A percentile compares a stretch with the other conserved stretches of the same genome.
Conservation (phyloP, 306 rosid species). For the peach (Prunus persica) region Prunus_persica_NCBIv2 NC_034016.1:17302501-17303000, state of each 20-base stretch:
- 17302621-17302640: too few relatives aligned
- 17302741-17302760: too few relatives aligned
- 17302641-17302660: too few relatives aligned
- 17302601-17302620: too few relatives aligned
- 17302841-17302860: conserved; percentile 32
- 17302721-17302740: too few relatives aligned
- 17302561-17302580: not conserved
- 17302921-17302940: conserved; percentile 22
- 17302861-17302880: conserved; percentile 24
- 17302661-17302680: too few relatives aligned
- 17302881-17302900: conserved; percentile 26
- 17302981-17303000: conserved; percentile 4
- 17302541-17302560: not conserved
- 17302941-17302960: not conserved
- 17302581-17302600: too few relatives aligned
- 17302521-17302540: conserved; percentile 7
- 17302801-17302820: not conserved
- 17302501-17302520: conserved; percentile 15
- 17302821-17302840: conserved; percentile 17
- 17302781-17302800: too few relatives aligned
- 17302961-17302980: conserved; percentile 33
- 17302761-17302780: too few relatives aligned
- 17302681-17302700: too few relatives aligned
- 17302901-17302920: conserved; percentile 17
- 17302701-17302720: too few relatives aligned